These are phyloP conservation scores for Pistacia vera DNA, from an alignment of 345 rosid species.

Conservation along the genomic window DNA sequence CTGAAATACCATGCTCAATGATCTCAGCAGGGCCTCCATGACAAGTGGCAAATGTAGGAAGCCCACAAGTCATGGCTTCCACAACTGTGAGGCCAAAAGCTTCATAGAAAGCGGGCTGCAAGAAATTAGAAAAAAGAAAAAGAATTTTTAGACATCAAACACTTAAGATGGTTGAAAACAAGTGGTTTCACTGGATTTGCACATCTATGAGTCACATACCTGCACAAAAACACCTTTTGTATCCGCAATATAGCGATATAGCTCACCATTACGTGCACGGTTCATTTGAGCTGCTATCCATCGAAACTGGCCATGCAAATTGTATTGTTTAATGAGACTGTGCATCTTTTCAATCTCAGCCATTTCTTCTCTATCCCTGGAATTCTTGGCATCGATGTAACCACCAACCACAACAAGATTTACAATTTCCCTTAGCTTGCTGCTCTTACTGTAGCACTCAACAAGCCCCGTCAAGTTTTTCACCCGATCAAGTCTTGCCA, in stretches of 20 bases:
- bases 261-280: conserved; percentile 62
- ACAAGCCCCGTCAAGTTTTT: conserved; percentile 64
- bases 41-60: conserved; percentile 63
- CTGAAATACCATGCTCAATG: conserved; percentile 52
- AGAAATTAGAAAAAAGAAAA: not conserved
- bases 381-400: conserved; percentile 41
- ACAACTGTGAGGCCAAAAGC: conserved; percentile 67
- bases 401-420: conserved; percentile 58
- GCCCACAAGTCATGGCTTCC: conserved; percentile 57
- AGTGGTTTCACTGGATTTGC: not conserved
- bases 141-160: not conserved
- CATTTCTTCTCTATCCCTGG: conserved; percentile 55
- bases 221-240: conserved; percentile 52
- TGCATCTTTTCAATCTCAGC: conserved; percentile 58
- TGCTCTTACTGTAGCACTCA: conserved; percentile 50
- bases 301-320: conserved; percentile 51
- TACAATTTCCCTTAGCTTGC: conserved; percentile 45
- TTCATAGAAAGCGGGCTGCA: conserved; percentile 58
- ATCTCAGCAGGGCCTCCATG: conserved; percentile 64
- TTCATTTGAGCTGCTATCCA: conserved; percentile 61
- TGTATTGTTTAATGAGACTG: conserved; percentile 42
- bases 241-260: conserved; percentile 58
- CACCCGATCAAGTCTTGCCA: conserved; percentile 69
- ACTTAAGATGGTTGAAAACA: not conserved
- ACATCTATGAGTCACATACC: conserved; percentile 16